Base-by-base conservation (phyloP, 805 yeast species). In the Candida fluviatilis region DNA sequence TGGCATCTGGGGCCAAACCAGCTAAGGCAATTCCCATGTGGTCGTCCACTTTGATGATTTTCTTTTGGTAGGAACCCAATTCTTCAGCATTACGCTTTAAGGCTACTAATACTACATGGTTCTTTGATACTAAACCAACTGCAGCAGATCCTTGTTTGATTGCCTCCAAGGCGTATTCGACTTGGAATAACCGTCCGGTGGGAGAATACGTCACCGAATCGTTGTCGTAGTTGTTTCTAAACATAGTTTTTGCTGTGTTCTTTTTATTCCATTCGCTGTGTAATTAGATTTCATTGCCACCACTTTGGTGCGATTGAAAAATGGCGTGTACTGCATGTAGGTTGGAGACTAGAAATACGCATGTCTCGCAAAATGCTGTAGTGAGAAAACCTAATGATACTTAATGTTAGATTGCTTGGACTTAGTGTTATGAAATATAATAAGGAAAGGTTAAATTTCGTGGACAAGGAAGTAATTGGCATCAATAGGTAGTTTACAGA, bases 111-210 rank as follows among this genome's bases (percentile, higher is more conserved):
- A 91, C 98, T 18, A 89, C 96, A 60, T 89, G 84, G 36, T 78
- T 80, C 50, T 82, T 78, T 29, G 96, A 88, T 30, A 87, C 82
- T 40, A 93, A 70, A 6, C 99, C 99, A 25, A 90, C 96, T 3
- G 97, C 91, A 3, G 97, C 98, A 47, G 95, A 82, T 27, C 99
- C 99, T 69, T 91, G 98, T 60, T 93, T 93, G 62, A 93, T 93
- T 10, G 99, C 98, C 53, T 88, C 96, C 37, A 87, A 69, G 2
- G 96, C 96, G 52, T 86, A 86, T 58, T 88, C 96, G 16, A 66
- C 85, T 64, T 87, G 96, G 66, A 88, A 89, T 42, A 88, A 77
- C 51, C 96, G 77, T 4, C 96, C 96, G 4, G 95, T 88, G 40
- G 96, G 96, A 24, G 98, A 91, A 68, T 87, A 93, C 11, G 99